Conservation (phyloP, 331 rosid species). For the Quercus tomentella region DNA sequence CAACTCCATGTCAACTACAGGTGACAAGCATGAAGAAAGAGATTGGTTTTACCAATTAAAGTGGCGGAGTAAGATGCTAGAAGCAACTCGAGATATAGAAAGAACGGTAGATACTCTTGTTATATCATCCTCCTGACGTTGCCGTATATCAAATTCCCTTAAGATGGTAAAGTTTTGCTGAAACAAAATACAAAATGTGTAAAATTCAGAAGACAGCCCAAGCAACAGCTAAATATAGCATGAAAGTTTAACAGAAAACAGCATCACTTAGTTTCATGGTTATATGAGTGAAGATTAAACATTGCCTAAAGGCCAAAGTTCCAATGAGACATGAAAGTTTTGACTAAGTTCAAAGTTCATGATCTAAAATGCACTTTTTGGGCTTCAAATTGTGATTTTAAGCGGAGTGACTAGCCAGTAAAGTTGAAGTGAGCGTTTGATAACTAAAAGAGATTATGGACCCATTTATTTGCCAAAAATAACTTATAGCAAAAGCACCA, state of each 20-base stretch:
- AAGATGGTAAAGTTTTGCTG: slow-evolving; percentile 70
- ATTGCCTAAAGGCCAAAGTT: not conserved
- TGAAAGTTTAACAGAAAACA: not conserved
- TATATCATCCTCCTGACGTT: slow-evolving; percentile 67
- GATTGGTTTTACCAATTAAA: slow-evolving; percentile 52
- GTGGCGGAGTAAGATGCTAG: slow-evolving; percentile 69
- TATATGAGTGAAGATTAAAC: not conserved
- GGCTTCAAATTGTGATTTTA: not conserved
- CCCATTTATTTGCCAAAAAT: not conserved
- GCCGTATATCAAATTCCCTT: slow-evolving; percentile 56
- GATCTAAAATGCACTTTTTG: not conserved
- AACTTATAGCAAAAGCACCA: not conserved
- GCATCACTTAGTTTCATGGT: not conserved
- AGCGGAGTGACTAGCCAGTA: not conserved
- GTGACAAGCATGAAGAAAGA: not conserved
- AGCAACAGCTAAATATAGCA: not conserved
- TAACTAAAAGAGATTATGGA: not conserved
- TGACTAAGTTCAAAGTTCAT: not conserved
- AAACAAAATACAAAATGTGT: slow-evolving; percentile 6
- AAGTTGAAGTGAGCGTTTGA: not conserved
- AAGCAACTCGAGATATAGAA: slow-evolving; percentile 55
- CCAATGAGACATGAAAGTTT: not conserved
- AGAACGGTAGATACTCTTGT: slow-evolving; percentile 65
- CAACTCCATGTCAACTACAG: not conserved
- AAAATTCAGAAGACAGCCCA: slow-evolving; percentile 1